phyloP scores from a whole-genome alignment of 495 filamentous ascomycete genomes.

The Haplographium delicatum region DNA sequence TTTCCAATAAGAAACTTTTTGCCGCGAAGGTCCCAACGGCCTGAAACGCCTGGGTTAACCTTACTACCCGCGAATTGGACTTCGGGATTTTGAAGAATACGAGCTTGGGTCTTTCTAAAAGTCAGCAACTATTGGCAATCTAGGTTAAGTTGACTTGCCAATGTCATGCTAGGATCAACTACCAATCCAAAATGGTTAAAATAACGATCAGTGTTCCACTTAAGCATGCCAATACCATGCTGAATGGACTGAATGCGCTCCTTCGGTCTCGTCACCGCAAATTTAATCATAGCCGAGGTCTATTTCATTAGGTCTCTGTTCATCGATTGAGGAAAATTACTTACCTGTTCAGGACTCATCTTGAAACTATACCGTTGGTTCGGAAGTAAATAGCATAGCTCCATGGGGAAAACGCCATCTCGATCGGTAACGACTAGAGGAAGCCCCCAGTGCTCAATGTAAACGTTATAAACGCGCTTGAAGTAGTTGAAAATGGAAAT shows the following conservation, averaged over 20 bases:
- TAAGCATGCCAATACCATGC: slow-evolving; percentile 58
- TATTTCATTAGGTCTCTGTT: slow-evolving; percentile 20
- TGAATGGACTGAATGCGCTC: slow-evolving; percentile 58
- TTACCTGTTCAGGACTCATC: slow-evolving; percentile 54
- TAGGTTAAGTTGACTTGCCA: slow-evolving; percentile 24
- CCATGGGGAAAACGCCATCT: slow-evolving; percentile 69
- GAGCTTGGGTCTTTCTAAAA: slow-evolving; percentile 49
- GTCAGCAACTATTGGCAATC: not conserved
- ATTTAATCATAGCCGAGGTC: slow-evolving; percentile 83
- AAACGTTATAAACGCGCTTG: slow-evolving; percentile 53
- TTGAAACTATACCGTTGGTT: slow-evolving; percentile 80
- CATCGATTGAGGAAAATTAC: not conserved
- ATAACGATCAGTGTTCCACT: slow-evolving; percentile 63
- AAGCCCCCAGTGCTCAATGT: slow-evolving; percentile 41
- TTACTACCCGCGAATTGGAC: slow-evolving; percentile 55
- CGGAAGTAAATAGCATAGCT: slow-evolving; percentile 48
- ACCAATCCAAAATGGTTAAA: slow-evolving; percentile 63
- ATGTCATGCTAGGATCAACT: slow-evolving; percentile 55
- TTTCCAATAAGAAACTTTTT: slow-evolving; percentile 68
- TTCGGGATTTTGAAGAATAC: slow-evolving; percentile 64
- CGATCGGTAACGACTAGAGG: slow-evolving; percentile 70
- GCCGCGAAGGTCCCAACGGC: slow-evolving; percentile 82
- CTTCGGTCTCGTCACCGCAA: slow-evolving; percentile 60
- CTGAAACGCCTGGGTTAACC: slow-evolving; percentile 49
- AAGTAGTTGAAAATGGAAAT: slow-evolving; percentile 67